phyloP scores from a whole-genome alignment of 257 asterid species.

The Anisodus tanguticus region DNA sequence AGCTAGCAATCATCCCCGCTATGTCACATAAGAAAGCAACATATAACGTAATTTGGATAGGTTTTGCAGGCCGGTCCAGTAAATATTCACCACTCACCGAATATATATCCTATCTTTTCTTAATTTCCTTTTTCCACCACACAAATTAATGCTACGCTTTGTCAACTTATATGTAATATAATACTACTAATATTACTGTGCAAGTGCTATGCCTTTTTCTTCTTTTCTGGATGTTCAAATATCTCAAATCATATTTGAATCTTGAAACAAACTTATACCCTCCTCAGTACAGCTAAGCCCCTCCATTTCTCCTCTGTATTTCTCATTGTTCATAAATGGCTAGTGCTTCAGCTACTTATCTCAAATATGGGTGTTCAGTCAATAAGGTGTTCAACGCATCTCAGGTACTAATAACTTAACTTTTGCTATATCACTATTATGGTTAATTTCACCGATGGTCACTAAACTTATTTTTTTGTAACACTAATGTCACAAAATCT shows the following conservation, averaged over 20 bases:
- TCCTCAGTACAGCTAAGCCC: not conserved
- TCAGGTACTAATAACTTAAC: conserved; percentile 39
- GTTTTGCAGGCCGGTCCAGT: not conserved
- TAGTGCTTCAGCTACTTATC: conserved; percentile 57
- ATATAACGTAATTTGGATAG: conserved; percentile 21
- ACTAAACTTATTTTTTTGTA: too few species aligned
- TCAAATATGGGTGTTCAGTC: conserved; percentile 42
- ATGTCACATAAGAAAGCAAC: conserved; percentile 15
- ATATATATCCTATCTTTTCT: not conserved
- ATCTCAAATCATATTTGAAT: conserved; percentile 1
- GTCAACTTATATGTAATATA: not conserved
- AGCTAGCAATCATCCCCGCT: conserved; percentile 17
- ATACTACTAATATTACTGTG: not conserved
- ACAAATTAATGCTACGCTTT: not conserved
- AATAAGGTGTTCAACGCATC: conserved; percentile 35
- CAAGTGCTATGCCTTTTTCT: not conserved
- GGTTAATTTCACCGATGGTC: too few species aligned
- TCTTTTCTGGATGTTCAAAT: not conserved
- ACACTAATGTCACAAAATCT: too few species aligned
- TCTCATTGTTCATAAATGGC: conserved; percentile 42
- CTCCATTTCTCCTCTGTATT: not conserved
- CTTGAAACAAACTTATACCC: not conserved
- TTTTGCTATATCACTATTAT: too few species aligned
- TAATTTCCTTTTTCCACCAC: not conserved
- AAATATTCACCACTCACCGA: conserved; percentile 21